Percentiles rank a stretch among this genome's conserved stretches.
These are phyloP conservation scores for Acanthamoeba comandoni DNA, from an alignment of 208 protist genomes.

Conservation along the genomic window DNA sequence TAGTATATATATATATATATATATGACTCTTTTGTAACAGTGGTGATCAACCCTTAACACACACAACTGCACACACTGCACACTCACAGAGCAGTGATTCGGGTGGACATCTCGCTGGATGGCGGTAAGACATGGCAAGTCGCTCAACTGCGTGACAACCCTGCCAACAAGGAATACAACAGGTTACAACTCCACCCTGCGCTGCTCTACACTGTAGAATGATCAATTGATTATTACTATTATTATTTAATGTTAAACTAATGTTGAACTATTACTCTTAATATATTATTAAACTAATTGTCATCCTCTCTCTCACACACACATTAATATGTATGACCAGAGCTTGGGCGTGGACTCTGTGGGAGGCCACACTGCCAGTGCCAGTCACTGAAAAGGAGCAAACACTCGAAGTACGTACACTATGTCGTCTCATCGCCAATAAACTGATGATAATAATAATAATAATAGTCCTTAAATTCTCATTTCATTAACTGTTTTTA, in stretches of 20 bases:
- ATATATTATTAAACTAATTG: no score
- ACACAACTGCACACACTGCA: no score
- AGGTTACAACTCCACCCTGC: slow-evolving; percentile 21
- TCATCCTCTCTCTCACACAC: no score
- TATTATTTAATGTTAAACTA: no score
- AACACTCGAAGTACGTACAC: slow-evolving; percentile 18
- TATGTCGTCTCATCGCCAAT: background rate
- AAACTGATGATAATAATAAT: background rate
- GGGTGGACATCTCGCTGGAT: slow-evolving; percentile 91
- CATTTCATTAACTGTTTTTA: background rate
- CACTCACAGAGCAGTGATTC: slow-evolving; percentile 67
- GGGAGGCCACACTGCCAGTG: slow-evolving; percentile 74
- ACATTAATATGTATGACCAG: background rate
- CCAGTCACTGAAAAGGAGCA: slow-evolving; percentile 2
- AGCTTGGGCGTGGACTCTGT: slow-evolving; percentile 82
- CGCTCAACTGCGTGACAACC: slow-evolving; percentile 76
- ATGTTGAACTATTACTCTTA: slow-evolving; percentile 10
- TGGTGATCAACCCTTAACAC: no score
- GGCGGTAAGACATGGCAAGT: slow-evolving; percentile 88
- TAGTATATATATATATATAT: no score
- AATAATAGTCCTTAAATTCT: background rate
- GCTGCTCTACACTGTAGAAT: no score
- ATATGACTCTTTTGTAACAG: no score
- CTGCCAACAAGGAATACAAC: slow-evolving; percentile 60
- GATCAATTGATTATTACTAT: no score